Percentiles rank a stretch among this genome's conserved stretches.
Conservation (phyloP, 306 rosid genomes). For the Oxytropis ochrocephala region DNA sequence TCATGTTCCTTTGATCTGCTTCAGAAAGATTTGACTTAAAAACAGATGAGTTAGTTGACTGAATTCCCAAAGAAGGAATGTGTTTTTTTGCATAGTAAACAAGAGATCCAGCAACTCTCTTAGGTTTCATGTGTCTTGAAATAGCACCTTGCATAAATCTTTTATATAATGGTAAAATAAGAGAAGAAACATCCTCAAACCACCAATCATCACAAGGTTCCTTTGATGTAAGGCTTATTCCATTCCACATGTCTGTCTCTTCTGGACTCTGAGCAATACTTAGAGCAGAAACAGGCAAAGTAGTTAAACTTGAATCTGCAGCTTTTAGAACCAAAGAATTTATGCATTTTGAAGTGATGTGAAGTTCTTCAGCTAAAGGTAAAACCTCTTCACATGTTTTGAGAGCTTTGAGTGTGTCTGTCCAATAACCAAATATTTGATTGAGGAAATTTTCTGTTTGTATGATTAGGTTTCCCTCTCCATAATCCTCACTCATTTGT, state of each 20-base stretch:
- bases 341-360: constrained; percentile 64
- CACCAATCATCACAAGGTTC: constrained; percentile 77
- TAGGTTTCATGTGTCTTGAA: constrained; percentile 52
- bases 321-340: constrained; percentile 72
- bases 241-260: constrained; percentile 58
- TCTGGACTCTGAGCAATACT: constrained; percentile 38
- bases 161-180: constrained; percentile 52
- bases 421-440: constrained; percentile 60
- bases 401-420: constrained; percentile 68
- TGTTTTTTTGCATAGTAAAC: constrained; percentile 65
- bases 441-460: constrained; percentile 65
- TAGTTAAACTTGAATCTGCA: constrained; percentile 58
- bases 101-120: constrained; percentile 58
- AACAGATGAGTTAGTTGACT: constrained; percentile 35
- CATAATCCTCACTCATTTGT: constrained; percentile 67
- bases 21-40: constrained; percentile 39
- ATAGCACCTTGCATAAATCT: constrained; percentile 54
- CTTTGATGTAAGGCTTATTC: constrained; percentile 41
- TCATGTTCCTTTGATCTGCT: constrained; percentile 59
- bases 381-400: constrained; percentile 67
- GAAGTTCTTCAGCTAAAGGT: constrained; percentile 72
- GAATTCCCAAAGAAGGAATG: constrained; percentile 54
- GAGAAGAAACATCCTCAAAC: constrained; percentile 63
- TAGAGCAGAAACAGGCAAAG: constrained; percentile 43
- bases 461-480: constrained; percentile 62